Conservation (phyloP, 2,329 filamentous ascomycete genomes). For the Xylaria sp. region DNA sequence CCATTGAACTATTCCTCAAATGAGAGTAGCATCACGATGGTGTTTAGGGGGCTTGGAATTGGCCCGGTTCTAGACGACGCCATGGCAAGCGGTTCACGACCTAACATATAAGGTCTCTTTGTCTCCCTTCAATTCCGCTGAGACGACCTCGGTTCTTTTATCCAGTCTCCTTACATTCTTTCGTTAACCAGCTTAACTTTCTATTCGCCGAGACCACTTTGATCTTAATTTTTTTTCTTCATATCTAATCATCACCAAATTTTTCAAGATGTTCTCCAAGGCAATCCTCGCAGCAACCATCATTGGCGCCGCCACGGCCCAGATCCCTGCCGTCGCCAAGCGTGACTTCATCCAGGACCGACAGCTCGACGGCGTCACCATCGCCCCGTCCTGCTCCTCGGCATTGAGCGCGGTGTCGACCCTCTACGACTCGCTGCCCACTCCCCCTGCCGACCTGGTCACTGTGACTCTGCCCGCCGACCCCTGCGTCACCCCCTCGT, state of each 20-base stretch:
- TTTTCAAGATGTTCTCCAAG: slow-evolving; percentile 33
- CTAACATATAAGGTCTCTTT: not conserved
- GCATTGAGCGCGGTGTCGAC: slow-evolving; percentile 36
- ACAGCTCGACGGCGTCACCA: slow-evolving; percentile 21
- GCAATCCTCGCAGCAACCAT: slow-evolving; percentile 34
- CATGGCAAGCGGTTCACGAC: not conserved
- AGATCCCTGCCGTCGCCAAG: slow-evolving; percentile 36
- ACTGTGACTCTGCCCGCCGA: slow-evolving; percentile 27
- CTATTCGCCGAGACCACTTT: not conserved
- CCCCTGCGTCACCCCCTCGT: slow-evolving; percentile 40
- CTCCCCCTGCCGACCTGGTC: slow-evolving; percentile 38
- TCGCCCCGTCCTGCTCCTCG: slow-evolving; percentile 36
- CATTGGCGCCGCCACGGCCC: slow-evolving; percentile 37
- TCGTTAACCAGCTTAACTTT: not conserved
- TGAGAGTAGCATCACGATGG: slow-evolving; percentile 2
- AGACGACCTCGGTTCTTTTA: not conserved
- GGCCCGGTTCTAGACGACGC: not conserved
- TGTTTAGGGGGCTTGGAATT: slow-evolving; percentile 7
- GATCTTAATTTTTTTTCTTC: not conserved
- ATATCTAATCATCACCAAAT: not conserved
- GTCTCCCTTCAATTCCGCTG: not conserved
- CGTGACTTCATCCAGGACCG: slow-evolving; percentile 40
- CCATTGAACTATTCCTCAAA: too few relatives aligned
- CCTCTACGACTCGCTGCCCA: slow-evolving; percentile 38
- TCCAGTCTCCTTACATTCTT: not conserved